Base-by-base conservation (phyloP, 441 rosid genomes). In the Mallotus repandus region DNA sequence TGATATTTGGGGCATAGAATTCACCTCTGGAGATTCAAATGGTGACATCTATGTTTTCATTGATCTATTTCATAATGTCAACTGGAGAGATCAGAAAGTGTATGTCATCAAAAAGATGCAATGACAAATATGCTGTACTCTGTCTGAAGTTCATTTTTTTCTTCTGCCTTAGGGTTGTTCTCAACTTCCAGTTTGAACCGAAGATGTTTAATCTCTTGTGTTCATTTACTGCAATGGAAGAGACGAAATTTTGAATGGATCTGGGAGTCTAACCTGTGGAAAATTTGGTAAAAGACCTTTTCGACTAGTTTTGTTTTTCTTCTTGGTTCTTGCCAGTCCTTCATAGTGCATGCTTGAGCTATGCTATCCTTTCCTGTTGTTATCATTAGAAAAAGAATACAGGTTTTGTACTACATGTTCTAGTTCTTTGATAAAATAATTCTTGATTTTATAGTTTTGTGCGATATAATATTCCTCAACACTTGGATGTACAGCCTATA, bases 401-500 rank as follows among this genome's bases (percentile, higher is more conserved):
- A n/a, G 69, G 25, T 48, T 61, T 52, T 25, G 25, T 14, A 11
- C 5, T 50, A 3, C 48, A 38, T 50, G 4, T 9, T 46, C 25
- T 45, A 9, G 22, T 45, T 43, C 45, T 69, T 35, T 50, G 25
- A 71, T 50, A 15, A 53, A 29, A 9, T 12, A 63, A 35, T 18
- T 53, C 50, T 29, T 19, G 54, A 21, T 18, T 21, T 14, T 54
- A 18, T 57, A 21, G 15, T 48, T 69, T 15, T 3, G 8, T 52
- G 32, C 32, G 52, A 7, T 21, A 7, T 12, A 69, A 63, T 71
- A 66, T 80, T 67, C 58, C 68, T 76, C 57, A 67, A 61, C 73
- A 62, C 70, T 58, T 72, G 32, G 73, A 56, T 63, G 75, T 62
- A 81, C 82, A 81, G 70, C 84, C 81, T 79, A 83, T 74, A 71